A percentile compares a stretch with the other conserved stretches of the same genome.
These are phyloP conservation scores for Sphagnum fallax DNA, from an alignment of 228 moss, liverwort and hornwort species.

Conservation along the genomic window DNA sequence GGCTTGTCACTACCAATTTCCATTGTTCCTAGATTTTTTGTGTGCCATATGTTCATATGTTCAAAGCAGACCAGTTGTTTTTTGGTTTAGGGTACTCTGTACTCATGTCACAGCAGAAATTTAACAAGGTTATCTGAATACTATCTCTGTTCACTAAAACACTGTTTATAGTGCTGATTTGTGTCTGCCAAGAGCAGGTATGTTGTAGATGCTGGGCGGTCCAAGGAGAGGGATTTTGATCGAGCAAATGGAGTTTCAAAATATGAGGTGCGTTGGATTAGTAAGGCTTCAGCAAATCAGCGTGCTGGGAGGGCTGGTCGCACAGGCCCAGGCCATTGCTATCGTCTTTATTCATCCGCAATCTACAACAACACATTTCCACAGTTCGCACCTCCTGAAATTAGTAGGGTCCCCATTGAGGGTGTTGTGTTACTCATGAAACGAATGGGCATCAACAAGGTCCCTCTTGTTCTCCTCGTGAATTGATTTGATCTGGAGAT, in stretches of 20 bases:
- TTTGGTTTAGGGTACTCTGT: no score
- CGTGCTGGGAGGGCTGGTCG: conserved; percentile 95
- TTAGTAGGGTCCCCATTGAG: conserved; percentile 85
- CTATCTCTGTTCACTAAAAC: no score
- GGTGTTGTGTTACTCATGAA: conserved; percentile 96
- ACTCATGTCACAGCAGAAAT: no score
- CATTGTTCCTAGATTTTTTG: no score
- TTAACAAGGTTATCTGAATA: no score
- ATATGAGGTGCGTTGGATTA: conserved; percentile 96
- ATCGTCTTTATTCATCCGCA: conserved; percentile 94
- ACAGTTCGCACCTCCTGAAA: conserved; percentile 82
- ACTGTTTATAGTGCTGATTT: neutral
- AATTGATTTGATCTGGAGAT: no score
- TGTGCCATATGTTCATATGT: no score
- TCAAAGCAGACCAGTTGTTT: no score
- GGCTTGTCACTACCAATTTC: no score
- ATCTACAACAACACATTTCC: conserved; percentile 79
- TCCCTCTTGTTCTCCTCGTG: neutral
- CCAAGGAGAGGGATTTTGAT: conserved; percentile 81
- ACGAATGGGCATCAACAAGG: conserved; percentile 98
- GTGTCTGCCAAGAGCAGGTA: conserved; percentile 26
- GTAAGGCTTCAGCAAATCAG: conserved; percentile 98
- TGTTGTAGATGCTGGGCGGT: conserved; percentile 92
- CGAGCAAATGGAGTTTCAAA: conserved; percentile 78
- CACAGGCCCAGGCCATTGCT: conserved; percentile 97